phyloP scores from a whole-genome alignment of 805 yeast species.

The Candida montana region DNA sequence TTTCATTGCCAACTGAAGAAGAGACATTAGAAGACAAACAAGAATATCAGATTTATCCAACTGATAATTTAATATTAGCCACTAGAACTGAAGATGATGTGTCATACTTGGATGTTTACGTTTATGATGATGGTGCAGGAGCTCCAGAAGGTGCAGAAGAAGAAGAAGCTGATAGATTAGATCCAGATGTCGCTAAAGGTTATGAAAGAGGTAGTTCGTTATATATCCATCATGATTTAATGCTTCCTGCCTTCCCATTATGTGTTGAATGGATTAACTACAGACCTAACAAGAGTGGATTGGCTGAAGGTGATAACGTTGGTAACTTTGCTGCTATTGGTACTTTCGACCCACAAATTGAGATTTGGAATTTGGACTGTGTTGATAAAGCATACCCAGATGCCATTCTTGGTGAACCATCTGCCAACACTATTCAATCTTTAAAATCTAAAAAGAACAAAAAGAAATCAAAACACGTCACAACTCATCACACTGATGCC shows the following conservation, averaged over 20 bases:
- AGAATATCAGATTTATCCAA: conserved; percentile 81
- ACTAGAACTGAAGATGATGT: conserved; percentile 96
- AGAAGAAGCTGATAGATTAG: conserved; percentile 57
- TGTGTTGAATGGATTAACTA: conserved; percentile 94
- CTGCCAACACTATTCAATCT: conserved; percentile 21
- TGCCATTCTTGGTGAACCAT: conserved; percentile 78
- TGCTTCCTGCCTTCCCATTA: conserved; percentile 95
- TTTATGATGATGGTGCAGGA: conserved; percentile 91
- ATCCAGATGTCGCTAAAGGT: conserved; percentile 73
- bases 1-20: conserved; percentile 40
- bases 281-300: conserved; percentile 42
- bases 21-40: conserved; percentile 73
- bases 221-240: conserved; percentile 92
- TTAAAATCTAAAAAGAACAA: conserved; percentile 39
- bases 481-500: conserved; percentile 89
- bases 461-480: conserved; percentile 47
- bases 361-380: conserved; percentile 92
- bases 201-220: conserved; percentile 65
- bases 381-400: conserved; percentile 95
- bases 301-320: conserved; percentile 39
- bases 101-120: conserved; percentile 86
- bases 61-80: conserved; percentile 84
- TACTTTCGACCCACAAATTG: conserved; percentile 95
- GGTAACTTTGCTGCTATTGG: conserved; percentile 97
- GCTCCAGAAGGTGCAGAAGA: conserved; percentile 65